These are phyloP conservation scores for Alternaria sp. DNA, from an alignment of 2,329 filamentous ascomycete genomes.

Conservation along the genomic window DNA sequence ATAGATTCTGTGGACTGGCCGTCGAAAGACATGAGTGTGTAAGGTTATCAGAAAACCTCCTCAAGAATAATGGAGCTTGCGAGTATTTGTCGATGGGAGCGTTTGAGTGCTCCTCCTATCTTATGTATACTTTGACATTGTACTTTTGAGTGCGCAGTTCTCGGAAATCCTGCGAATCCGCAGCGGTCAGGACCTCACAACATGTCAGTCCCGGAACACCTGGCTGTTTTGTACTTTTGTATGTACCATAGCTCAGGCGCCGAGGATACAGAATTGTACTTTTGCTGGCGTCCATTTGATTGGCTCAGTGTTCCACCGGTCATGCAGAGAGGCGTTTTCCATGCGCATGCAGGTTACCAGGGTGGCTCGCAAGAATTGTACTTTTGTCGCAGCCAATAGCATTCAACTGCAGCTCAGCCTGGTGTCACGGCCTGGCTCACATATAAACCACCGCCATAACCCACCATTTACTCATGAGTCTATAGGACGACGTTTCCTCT, in stretches of 20 bases:
- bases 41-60: rapidly evolving
- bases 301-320: background rate
- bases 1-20: slow-evolving; percentile 5
- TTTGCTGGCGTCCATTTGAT: background rate
- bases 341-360: background rate
- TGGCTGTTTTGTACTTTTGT: background rate
- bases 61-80: background rate
- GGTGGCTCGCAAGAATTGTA: background rate
- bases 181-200: background rate
- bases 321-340: background rate
- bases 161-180: background rate
- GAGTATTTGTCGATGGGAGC: background rate
- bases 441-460: background rate
- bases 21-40: background rate
- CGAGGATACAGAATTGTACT: background rate
- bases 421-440: no score
- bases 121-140: background rate
- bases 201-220: background rate
- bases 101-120: background rate
- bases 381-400: background rate
- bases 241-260: background rate
- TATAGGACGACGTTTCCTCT: background rate
- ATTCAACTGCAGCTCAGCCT: background rate
- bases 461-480: background rate
- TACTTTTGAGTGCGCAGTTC: slow-evolving; percentile 2